Percentiles rank a stretch among this genome's conserved stretches.
Conservation (phyloP, 257 asterid species). For the Jacaranda copaia region DNA sequence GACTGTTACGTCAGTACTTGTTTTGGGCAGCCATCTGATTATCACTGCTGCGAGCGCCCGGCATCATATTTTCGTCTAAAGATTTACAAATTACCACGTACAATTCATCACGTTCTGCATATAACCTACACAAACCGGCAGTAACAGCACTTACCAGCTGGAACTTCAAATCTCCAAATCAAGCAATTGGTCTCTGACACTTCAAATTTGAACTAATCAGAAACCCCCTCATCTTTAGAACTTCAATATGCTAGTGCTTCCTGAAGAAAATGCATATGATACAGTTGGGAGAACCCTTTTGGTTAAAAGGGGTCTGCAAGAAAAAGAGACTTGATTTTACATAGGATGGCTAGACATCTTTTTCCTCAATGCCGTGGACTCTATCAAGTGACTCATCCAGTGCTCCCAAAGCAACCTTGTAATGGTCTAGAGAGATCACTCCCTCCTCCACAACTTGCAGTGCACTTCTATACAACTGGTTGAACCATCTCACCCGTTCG, state of each 20-base stretch:
- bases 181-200: not conserved
- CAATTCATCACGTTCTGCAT: too few species aligned
- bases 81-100: too few species aligned
- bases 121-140: too few species aligned
- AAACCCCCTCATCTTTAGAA: not conserved
- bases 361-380: conserved; percentile 59
- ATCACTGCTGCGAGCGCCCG: too few species aligned
- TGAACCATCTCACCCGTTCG: conserved; percentile 53
- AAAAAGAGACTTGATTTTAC: not conserved
- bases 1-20: too few species aligned
- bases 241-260: conserved; percentile 7
- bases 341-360: conserved; percentile 31
- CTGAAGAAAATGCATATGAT: not conserved
- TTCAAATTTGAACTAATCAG: conserved; percentile 4
- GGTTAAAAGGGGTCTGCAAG: not conserved
- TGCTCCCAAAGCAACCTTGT: conserved; percentile 62
- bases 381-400: conserved; percentile 68
- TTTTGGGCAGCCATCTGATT: too few species aligned
- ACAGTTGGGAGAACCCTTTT: not conserved
- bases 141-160: not conserved
- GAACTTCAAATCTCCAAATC: not conserved
- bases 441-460: conserved; percentile 91
- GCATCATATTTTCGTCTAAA: too few species aligned
- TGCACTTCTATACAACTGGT: conserved; percentile 69
- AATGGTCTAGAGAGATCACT: conserved; percentile 70